A percentile compares a stretch with the other conserved stretches of the same genome.
Evolutionary conservation across 2,329 filamentous ascomycete species (phyloP).

Genomic region (Didymella segeticola): DNA sequence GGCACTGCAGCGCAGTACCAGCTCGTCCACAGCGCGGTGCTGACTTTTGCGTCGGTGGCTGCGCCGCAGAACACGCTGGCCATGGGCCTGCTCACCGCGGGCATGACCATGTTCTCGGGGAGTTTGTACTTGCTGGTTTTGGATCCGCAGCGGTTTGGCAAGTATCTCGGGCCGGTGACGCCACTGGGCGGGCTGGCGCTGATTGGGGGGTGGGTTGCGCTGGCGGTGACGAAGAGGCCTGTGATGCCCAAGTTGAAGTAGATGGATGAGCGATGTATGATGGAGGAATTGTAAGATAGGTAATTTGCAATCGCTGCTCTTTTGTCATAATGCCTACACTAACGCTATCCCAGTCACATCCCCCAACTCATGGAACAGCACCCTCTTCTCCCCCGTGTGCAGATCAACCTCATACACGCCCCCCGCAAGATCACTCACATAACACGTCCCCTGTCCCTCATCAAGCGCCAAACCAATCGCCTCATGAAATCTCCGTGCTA

Average conservation of each 20-base stretch:
- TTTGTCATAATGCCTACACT: constrained; percentile 1
- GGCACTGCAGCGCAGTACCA: constrained; percentile 72
- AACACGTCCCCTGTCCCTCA: constrained; percentile 7
- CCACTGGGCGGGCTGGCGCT: constrained; percentile 69
- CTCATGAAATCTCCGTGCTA: constrained; percentile 31
- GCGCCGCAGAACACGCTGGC: constrained; percentile 64
- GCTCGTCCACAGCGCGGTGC: constrained; percentile 67
- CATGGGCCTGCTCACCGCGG: constrained; percentile 65
- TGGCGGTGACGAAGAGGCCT: constrained; percentile 46
- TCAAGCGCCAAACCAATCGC: constrained; percentile 30
- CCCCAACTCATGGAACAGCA: constrained; percentile 18
- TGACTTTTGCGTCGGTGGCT: constrained; percentile 62
- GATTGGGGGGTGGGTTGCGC: constrained; percentile 68
- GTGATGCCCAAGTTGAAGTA: constrained; percentile 26
- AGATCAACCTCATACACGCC: constrained; percentile 21
- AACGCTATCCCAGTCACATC: constrained; percentile 24
- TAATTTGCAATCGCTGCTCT: too few species aligned
- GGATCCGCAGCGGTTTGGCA: constrained; percentile 64
- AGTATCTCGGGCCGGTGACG: constrained; percentile 68
- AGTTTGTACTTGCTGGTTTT: constrained; percentile 69
- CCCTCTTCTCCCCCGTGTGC: constrained; percentile 6
- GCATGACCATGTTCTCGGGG: constrained; percentile 72
- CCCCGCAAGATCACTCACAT: constrained; percentile 31
- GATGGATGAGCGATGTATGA: neutral
- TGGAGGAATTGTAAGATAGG: too few species aligned